Percentiles rank a stretch among this genome's conserved stretches.
phyloP scores from a whole-genome alignment of 2,329 filamentous ascomycete genomes.

The Phialocephala sp. region DNA sequence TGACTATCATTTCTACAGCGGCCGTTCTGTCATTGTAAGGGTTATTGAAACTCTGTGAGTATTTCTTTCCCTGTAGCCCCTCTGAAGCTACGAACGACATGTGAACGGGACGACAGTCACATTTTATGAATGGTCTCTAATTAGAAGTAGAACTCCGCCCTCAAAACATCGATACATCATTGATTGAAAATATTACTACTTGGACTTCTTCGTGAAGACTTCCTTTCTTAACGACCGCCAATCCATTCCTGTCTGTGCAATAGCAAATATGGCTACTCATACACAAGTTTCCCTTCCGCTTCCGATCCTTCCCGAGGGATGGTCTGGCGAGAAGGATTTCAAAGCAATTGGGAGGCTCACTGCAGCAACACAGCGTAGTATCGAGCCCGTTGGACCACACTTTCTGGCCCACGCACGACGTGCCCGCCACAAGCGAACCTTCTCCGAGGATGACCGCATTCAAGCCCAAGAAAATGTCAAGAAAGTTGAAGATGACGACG shows the following conservation, averaged over 20 bases:
- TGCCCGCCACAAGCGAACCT: slow-evolving; percentile 94
- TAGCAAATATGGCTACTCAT: slow-evolving; percentile 33
- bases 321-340: slow-evolving; percentile 91
- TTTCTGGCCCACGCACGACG: slow-evolving; percentile 97
- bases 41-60: neutral
- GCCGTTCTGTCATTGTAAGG: neutral
- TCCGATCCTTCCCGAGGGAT: slow-evolving; percentile 78
- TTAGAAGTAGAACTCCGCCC: no score
- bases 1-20: neutral
- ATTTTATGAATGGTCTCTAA: no score
- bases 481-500: slow-evolving; percentile 91
- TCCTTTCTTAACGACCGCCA: neutral
- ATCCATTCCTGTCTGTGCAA: neutral
- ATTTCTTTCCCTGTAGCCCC: neutral
- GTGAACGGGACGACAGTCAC: no score
- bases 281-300: slow-evolving; percentile 63
- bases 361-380: slow-evolving; percentile 78
- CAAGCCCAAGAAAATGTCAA: slow-evolving; percentile 94
- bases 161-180: neutral
- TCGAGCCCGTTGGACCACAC: slow-evolving; percentile 96
- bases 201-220: neutral
- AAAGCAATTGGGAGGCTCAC: slow-evolving; percentile 81
- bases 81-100: no score
- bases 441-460: slow-evolving; percentile 97
- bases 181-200: neutral